These are phyloP conservation scores for Podila clonocystis DNA, from an alignment of 192 early-diverging fungal genomes.

Conservation along the genomic window DNA sequence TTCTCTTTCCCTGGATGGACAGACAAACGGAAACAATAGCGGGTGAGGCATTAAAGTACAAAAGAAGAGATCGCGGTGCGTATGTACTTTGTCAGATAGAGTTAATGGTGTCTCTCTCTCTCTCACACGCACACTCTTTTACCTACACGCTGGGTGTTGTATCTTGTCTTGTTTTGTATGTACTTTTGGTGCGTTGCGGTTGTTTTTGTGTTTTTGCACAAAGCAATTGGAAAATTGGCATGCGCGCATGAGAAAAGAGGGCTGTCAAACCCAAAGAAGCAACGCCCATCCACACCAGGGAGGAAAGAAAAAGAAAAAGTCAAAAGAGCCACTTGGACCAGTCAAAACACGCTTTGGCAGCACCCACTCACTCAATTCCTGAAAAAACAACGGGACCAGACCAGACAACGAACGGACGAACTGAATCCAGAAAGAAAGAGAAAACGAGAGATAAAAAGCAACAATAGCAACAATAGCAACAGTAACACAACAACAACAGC, in stretches of 20 bases:
- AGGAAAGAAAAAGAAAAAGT: background rate
- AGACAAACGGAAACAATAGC: no score
- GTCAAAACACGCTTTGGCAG: no score
- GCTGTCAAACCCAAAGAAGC: no score
- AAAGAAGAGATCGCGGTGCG: no score
- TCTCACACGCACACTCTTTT: no score
- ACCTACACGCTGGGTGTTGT: background rate
- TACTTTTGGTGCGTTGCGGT: background rate
- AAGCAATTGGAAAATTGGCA: background rate
- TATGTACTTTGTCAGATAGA: no score
- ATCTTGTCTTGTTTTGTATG: background rate
- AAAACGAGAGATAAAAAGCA: background rate
- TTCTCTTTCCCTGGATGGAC: background rate
- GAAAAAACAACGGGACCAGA: background rate
- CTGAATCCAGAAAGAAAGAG: background rate
- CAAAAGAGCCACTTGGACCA: no score
- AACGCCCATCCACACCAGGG: background rate
- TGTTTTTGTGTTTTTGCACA: background rate
- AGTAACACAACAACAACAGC: no score
- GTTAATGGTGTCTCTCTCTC: no score
- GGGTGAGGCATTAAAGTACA: no score
- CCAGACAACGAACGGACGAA: background rate
- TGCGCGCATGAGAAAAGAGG: no score
- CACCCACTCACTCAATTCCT: no score
- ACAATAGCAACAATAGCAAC: background rate